Conservation (phyloP, 371 early-diverging fungal species). For the Actinomucor elegans region DNA sequence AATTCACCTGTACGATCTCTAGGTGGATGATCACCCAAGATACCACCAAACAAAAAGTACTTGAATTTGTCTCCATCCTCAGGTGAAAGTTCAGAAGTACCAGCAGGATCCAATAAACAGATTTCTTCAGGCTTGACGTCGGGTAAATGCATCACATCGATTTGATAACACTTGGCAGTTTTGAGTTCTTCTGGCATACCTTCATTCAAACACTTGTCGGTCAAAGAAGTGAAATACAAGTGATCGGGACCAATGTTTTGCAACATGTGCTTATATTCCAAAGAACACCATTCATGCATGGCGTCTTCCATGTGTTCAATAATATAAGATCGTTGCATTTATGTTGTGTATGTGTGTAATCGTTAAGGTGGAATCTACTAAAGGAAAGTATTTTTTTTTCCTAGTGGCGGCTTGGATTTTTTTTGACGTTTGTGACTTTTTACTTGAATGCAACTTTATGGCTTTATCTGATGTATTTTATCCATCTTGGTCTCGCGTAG, state of each 20-base stretch:
- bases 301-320: constrained; percentile 80
- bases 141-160: constrained; percentile 60
- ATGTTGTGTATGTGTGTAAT: neutral
- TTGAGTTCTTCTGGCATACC: constrained; percentile 56
- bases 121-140: constrained; percentile 59
- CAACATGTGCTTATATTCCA: constrained; percentile 81
- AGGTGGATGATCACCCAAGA: constrained; percentile 72
- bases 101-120: constrained; percentile 76
- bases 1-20: constrained; percentile 77
- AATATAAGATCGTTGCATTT: constrained; percentile 45
- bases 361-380: no score
- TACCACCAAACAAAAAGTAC: constrained; percentile 82
- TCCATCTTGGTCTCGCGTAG: no score
- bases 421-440: no score
- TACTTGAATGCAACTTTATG: no score
- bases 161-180: constrained; percentile 56
- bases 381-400: no score
- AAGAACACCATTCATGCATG: constrained; percentile 72
- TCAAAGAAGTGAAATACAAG: constrained; percentile 60
- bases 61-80: constrained; percentile 71
- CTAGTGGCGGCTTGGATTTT: no score
- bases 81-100: constrained; percentile 57
- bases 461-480: no score
- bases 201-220: constrained; percentile 46
- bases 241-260: constrained; percentile 55